Evolutionary conservation across 352 stramenopile species (phyloP).

Genomic region (Phytopythium cucurbitacearum): DNA sequence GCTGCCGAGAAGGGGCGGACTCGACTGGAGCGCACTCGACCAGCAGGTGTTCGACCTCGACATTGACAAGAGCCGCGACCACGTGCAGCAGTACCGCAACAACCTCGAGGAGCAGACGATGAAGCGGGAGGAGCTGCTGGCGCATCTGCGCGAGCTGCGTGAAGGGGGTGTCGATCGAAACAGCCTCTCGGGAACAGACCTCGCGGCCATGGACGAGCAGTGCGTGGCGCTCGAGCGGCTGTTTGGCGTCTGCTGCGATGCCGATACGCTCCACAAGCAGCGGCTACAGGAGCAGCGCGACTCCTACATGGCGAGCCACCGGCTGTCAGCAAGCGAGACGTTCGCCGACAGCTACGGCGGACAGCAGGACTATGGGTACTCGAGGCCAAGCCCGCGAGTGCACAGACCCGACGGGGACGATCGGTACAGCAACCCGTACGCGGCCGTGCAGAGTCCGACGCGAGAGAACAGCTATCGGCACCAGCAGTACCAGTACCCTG

Average conservation of each 20-base stretch:
- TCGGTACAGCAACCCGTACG: slow-evolving; percentile 17
- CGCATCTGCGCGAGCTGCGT: slow-evolving; percentile 25
- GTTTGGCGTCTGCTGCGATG: slow-evolving; percentile 49
- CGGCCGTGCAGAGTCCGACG: slow-evolving; percentile 1
- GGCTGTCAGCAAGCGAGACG: background rate
- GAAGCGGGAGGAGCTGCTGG: slow-evolving; percentile 58
- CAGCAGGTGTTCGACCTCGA: slow-evolving; percentile 79
- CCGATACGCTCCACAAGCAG: slow-evolving; percentile 46
- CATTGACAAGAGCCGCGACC: slow-evolving; percentile 55
- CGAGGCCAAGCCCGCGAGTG: too few relatives aligned
- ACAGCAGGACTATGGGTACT: too few relatives aligned
- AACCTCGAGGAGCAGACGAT: slow-evolving; percentile 62
- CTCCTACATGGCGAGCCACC: slow-evolving; percentile 10
- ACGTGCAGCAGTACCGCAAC: slow-evolving; percentile 76
- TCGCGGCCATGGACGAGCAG: slow-evolving; percentile 37
- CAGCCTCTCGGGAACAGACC: too few relatives aligned
- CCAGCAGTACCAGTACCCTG: background rate
- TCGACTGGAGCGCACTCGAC: slow-evolving; percentile 73
- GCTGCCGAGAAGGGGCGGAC: slow-evolving; percentile 31
- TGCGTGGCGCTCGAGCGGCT: slow-evolving; percentile 41
- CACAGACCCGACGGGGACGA: slow-evolving; percentile 6
- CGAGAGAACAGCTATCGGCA: slow-evolving; percentile 15
- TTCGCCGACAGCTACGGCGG: too few relatives aligned
- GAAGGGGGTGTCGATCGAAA: too few relatives aligned
- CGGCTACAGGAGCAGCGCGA: slow-evolving; percentile 44